Evolutionary conservation across 2,329 filamentous ascomycete genomes (phyloP), one percentile per base, ranked within the genome.

Genomic region (Chaetomium globosum): DNA sequence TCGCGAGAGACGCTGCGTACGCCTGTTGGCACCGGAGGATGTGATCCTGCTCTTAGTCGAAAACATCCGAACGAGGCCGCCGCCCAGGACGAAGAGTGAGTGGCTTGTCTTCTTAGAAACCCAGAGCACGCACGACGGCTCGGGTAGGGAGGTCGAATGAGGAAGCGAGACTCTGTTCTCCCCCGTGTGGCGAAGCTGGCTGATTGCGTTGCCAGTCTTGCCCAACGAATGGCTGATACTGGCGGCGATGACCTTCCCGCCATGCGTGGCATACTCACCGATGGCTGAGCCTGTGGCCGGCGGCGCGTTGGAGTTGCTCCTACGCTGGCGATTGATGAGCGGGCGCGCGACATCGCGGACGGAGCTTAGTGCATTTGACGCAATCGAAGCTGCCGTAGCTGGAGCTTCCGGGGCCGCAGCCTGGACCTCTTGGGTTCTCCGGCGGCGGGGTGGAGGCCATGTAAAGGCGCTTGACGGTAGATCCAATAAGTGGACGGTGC

Each of bases 401-500:
- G 80, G 70, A 28, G 78, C 78, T 54, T 87, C 84, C 3, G 84
- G 75, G 7, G 80, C 74, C 12, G 84, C 80, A 16, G 80, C 77
- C 13, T 78, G 77, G 21, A 77, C 76, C 46, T 85, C 81, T 65
- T 77, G 78, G 46, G 73, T 73, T 59, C 77, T 79, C 65, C 82
- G 80, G 61, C 83, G 81, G 48, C 85, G 83, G 51, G 87, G 88
- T 28, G 93, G 91, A 49, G 93, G 93, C 93, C 93, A 97, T 70
- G 90, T 87, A 71, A 93, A 94, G 4, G 92, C 91, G 68, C 87
- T 90, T 54, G 87, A 83, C 9, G 93, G 92, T 77, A 98, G 86
- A 70, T 97, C 91, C 69, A 97, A 89, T 52, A 98, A 85, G 77
- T 99, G 95, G 12, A 97, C 88, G 9, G 95, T 99, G n/a, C 94